phyloP scores from a whole-genome alignment of 108 stramenopile genomes.

The Nitzschia palea region DNA sequence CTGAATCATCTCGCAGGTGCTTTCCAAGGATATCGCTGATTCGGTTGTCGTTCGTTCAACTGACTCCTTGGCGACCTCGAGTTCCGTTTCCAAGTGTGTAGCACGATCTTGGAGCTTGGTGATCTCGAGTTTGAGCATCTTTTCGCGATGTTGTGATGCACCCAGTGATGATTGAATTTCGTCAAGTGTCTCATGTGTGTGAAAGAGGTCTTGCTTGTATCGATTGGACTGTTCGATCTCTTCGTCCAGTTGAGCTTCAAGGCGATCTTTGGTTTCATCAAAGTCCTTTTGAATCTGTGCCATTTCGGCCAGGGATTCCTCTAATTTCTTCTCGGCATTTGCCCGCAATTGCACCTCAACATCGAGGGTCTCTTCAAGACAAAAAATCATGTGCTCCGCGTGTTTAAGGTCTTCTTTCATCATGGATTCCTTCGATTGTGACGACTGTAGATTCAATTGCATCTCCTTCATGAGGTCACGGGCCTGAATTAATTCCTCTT shows the following conservation, averaged over 20 bases:
- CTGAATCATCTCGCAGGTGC: constrained; percentile 33
- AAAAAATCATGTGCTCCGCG: constrained; percentile 9
- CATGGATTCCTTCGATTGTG: neutral
- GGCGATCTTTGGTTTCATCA: neutral
- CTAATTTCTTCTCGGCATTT: constrained; percentile 3
- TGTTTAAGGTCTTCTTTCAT: constrained; percentile 7
- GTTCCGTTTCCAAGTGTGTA: constrained; percentile 3
- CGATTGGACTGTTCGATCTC: constrained; percentile 14
- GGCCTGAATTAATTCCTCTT: constrained; percentile 8
- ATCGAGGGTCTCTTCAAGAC: constrained; percentile 15
- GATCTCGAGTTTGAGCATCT: constrained; percentile 37
- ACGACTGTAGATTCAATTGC: constrained; percentile 1
- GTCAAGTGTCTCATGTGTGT: constrained; percentile 10
- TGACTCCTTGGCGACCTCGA: constrained; percentile 1
- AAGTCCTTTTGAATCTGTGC: constrained; percentile 18
- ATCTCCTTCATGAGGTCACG: constrained; percentile 10
- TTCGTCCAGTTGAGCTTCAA: constrained; percentile 10
- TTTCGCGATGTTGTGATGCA: constrained; percentile 37
- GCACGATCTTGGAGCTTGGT: constrained; percentile 24
- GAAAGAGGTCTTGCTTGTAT: constrained; percentile 24
- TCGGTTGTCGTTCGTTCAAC: constrained; percentile 21
- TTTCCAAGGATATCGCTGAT: constrained; percentile 30
- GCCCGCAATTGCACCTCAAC: constrained; percentile 1
- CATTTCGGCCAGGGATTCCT: neutral
- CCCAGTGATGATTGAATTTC: constrained; percentile 20